Conservation (phyloP, 208 protist species). For the Entamoeba histolytica region DNA sequence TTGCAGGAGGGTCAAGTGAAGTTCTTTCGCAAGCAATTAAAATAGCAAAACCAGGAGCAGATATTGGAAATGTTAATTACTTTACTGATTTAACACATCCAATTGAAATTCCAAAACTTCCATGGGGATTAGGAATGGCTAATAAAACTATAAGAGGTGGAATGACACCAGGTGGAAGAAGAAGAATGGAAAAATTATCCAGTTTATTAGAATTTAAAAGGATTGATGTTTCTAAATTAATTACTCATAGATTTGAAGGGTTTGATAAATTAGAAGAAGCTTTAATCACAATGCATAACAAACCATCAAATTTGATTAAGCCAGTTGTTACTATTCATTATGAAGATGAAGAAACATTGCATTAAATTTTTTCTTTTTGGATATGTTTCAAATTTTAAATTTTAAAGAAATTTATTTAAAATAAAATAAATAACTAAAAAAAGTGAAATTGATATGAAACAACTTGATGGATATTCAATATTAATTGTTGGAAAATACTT, state of each 20-base stretch:
- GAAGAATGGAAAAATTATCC: neutral
- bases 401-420: too few species aligned
- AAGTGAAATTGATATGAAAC: neutral
- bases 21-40: neutral
- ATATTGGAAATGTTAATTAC: neutral
- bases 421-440: neutral
- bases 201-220: neutral
- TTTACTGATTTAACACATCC: neutral
- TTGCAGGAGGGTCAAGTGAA: neutral
- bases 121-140: neutral
- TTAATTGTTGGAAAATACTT: neutral
- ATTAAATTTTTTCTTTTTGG: neutral
- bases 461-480: neutral
- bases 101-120: neutral
- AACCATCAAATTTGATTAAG: neutral
- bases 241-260: neutral
- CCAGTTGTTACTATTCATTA: neutral
- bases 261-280: neutral
- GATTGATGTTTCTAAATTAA: neutral
- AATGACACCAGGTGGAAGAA: neutral
- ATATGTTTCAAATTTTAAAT: too few species aligned
- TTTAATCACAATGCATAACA: neutral
- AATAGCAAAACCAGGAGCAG: neutral
- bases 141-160: neutral
- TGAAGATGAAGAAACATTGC: neutral